A percentile compares a stretch with the other conserved stretches of the same genome.
Evolutionary conservation across 257 asterid species (phyloP).

Genomic region (Jaltomata sinuosa): DNA sequence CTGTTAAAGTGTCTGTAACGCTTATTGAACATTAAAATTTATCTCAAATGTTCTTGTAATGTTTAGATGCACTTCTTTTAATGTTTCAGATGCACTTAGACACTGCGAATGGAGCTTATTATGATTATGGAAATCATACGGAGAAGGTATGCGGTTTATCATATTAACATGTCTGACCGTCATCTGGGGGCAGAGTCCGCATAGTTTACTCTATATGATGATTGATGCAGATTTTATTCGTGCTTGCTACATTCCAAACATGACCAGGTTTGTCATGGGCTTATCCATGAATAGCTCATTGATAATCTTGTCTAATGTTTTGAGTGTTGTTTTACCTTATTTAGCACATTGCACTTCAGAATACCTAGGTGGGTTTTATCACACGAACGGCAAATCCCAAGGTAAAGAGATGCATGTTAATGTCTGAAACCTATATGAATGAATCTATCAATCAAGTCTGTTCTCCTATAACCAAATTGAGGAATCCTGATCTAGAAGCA

Average conservation of each 20-base stretch:
- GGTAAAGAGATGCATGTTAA: background rate
- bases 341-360: background rate
- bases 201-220: background rate
- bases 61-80: too few species aligned
- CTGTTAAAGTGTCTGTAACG: slow-evolving; percentile 2
- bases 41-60: slow-evolving; percentile 3
- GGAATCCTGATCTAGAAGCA: background rate
- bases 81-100: slow-evolving; percentile 78
- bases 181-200: background rate
- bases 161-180: background rate
- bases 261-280: background rate
- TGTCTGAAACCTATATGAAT: background rate
- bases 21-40: background rate
- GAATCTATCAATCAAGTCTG: background rate
- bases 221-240: background rate
- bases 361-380: background rate
- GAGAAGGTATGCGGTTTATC: slow-evolving; percentile 54
- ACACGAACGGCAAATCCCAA: background rate
- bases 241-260: background rate
- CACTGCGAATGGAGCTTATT: slow-evolving; percentile 57
- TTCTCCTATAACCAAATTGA: background rate
- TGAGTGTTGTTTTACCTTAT: background rate
- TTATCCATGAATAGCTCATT: background rate
- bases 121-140: slow-evolving; percentile 91
- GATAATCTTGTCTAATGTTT: background rate